phyloP scores from a whole-genome alignment of 495 filamentous ascomycete genomes.

The Patellaria atrata region DNA sequence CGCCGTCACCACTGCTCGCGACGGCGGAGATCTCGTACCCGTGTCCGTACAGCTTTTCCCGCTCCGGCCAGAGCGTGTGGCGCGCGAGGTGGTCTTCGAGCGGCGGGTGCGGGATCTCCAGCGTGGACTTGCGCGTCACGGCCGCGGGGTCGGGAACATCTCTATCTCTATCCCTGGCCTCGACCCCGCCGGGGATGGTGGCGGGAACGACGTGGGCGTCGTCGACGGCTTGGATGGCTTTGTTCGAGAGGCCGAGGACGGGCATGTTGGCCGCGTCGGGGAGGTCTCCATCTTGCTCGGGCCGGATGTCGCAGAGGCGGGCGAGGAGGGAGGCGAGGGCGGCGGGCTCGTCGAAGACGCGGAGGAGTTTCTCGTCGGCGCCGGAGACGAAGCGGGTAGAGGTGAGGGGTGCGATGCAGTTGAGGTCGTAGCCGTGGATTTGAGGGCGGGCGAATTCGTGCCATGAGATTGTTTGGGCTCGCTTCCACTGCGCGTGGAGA shows the following conservation, averaged over 20 bases:
- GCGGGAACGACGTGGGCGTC: conserved; percentile 29
- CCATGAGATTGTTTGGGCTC: conserved; percentile 47
- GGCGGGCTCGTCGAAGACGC: conserved; percentile 85
- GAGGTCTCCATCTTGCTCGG: conserved; percentile 33
- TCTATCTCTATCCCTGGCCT: conserved; percentile 14
- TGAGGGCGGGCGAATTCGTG: conserved; percentile 93
- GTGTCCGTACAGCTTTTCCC: conserved; percentile 94
- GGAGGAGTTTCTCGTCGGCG: conserved; percentile 94
- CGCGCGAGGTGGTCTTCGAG: conserved; percentile 79
- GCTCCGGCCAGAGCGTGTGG: conserved; percentile 89
- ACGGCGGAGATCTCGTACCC: conserved; percentile 95
- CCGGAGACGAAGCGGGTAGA: conserved; percentile 70
- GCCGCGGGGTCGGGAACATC: conserved; percentile 20
- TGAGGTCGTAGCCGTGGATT: conserved; percentile 96
- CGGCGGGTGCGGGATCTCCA: conserved; percentile 53
- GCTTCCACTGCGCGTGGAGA: conserved; percentile 72
- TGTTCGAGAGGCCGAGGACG: conserved; percentile 91
- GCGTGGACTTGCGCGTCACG: conserved; percentile 28
- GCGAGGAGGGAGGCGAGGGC: conserved; percentile 61
- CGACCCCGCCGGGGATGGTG: no score
- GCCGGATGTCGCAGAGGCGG: conserved; percentile 47
- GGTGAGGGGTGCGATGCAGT: conserved; percentile 70
- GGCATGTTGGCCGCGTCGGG: conserved; percentile 87
- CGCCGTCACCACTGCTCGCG: conserved; percentile 59
- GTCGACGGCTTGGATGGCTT: conserved; percentile 55